Conservation (phyloP, 257 asterid species). For the Solanum tacnaense region DNA sequence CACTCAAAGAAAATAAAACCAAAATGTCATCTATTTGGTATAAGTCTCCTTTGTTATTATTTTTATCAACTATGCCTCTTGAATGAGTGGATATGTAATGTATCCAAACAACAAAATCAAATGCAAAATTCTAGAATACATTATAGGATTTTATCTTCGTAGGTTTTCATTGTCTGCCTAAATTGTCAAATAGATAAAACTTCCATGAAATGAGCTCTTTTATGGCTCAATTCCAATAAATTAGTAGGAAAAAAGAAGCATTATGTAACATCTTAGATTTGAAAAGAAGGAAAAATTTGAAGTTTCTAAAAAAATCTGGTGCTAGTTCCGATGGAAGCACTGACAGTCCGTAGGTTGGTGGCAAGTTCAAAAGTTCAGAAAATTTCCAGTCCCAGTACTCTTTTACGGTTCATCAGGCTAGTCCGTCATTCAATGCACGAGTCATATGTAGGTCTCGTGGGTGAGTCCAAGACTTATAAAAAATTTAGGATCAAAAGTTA, state of each 20-base stretch:
- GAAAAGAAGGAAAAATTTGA: neutral
- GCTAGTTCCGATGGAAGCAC: neutral
- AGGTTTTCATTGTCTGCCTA: neutral
- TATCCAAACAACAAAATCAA: neutral
- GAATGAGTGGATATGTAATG: neutral
- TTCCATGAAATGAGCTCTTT: neutral
- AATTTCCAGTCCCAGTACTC: neutral
- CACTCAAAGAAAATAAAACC: neutral
- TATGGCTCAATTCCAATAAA: neutral
- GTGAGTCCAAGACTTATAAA: neutral
- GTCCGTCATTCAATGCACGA: too few species aligned
- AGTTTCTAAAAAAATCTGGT: neutral
- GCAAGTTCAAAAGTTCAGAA: neutral
- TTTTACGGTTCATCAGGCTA: neutral
- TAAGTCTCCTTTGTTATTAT: neutral
- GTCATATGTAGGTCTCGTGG: neutral
- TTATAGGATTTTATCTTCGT: neutral
- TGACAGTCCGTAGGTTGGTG: neutral
- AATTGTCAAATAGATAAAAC: neutral
- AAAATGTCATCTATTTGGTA: neutral
- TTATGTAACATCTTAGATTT: neutral
- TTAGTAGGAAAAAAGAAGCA: neutral
- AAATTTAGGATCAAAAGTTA: neutral
- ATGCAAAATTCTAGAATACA: neutral
- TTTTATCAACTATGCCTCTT: neutral